Conservation (phyloP, 1,284 basidiomycete genomes). For the Trametes sp. region DNA sequence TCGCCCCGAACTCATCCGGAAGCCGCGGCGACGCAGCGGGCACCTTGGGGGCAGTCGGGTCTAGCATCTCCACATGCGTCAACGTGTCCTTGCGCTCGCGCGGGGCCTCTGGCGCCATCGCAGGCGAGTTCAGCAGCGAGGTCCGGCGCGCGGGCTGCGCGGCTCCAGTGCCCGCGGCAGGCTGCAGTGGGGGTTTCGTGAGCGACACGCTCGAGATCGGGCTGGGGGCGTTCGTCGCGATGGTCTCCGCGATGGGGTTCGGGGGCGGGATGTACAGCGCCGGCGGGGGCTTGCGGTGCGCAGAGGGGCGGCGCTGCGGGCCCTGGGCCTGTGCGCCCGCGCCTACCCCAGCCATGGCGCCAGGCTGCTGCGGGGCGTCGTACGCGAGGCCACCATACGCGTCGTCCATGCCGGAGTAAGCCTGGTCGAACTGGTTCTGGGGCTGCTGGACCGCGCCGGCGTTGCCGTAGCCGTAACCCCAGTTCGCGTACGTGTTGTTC, state of each 20-base stretch:
- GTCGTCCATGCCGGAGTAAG: slow-evolving; percentile 25
- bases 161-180: slow-evolving; percentile 17
- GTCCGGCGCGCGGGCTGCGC: slow-evolving; percentile 27
- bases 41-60: slow-evolving; percentile 31
- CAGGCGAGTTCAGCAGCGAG: slow-evolving; percentile 20
- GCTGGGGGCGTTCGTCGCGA: slow-evolving; percentile 3
- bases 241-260: slow-evolving; percentile 22
- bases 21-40: slow-evolving; percentile 32
- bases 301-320: slow-evolving; percentile 25
- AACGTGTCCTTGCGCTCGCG: slow-evolving; percentile 13
- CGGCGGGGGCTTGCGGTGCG: slow-evolving; percentile 38
- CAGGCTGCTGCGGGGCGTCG: background rate
- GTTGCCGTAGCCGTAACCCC: slow-evolving; percentile 23
- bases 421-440: slow-evolving; percentile 21
- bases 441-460: background rate
- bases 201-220: slow-evolving; percentile 5
- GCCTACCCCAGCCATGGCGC: slow-evolving; percentile 22
- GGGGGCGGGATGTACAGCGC: slow-evolving; percentile 31
- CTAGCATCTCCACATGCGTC: slow-evolving; percentile 33
- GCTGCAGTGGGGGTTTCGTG: slow-evolving; percentile 1
- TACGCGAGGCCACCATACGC: slow-evolving; percentile 13
- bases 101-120: background rate
- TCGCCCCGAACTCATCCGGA: slow-evolving; percentile 37
- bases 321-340: slow-evolving; percentile 22
- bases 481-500: slow-evolving; percentile 27